Conservation (phyloP, 176 grass and related monocot genomes). For the Leersia perrieri region DNA sequence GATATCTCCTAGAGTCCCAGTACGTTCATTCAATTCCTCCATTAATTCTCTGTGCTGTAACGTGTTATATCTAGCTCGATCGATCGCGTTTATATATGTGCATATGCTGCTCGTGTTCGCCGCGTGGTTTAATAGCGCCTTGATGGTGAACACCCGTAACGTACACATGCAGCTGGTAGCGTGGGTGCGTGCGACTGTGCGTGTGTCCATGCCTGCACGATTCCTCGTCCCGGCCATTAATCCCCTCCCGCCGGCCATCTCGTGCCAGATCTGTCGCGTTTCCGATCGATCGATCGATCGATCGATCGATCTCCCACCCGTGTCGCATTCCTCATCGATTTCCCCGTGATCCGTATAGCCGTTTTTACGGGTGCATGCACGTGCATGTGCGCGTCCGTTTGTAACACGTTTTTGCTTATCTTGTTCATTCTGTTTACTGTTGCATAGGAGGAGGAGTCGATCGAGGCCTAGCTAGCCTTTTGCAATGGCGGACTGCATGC, state of each 20-base stretch:
- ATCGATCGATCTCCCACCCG: too few relatives aligned
- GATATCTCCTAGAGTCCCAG: background rate
- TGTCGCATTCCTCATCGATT: background rate
- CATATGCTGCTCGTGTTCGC: background rate
- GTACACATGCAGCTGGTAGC: background rate
- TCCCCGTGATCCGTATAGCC: constrained; percentile 12
- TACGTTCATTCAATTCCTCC: background rate
- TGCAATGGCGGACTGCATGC: constrained; percentile 44
- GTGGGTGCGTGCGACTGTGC: background rate
- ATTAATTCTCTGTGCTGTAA: background rate
- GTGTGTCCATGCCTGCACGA: background rate
- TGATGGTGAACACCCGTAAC: background rate
- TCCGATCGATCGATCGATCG: too few relatives aligned
- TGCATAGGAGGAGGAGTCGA: constrained; percentile 1
- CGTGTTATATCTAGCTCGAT: background rate
- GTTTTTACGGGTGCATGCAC: background rate
- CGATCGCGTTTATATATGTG: background rate
- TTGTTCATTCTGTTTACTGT: background rate
- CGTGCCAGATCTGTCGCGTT: constrained; percentile 21
- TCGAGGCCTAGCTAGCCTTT: background rate
- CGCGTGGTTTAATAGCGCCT: background rate
- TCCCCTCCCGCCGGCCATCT: background rate
- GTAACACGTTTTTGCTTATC: background rate
- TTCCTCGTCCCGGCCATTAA: background rate
- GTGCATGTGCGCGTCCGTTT: background rate